phyloP scores from a whole-genome alignment of 2,329 filamentous ascomycete species.

The Arthrobotrys pseudoclavata region DNA sequence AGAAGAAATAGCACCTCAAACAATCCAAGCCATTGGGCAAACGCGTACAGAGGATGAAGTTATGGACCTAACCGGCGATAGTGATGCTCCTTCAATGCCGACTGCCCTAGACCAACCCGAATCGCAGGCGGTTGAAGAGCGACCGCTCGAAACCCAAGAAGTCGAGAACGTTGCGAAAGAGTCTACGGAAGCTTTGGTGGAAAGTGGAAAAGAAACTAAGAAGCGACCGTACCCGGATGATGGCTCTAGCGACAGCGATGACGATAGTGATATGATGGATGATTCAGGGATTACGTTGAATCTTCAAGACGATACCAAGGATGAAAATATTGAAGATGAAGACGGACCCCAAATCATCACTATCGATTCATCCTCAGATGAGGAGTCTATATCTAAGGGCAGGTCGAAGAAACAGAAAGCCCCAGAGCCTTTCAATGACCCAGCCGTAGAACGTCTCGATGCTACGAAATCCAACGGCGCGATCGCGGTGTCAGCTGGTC shows the following conservation, averaged over 20 bases:
- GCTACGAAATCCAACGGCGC: slow-evolving; percentile 44
- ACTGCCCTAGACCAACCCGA: background rate
- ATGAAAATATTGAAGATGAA: slow-evolving; percentile 18
- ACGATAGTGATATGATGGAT: slow-evolving; percentile 58
- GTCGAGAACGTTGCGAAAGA: slow-evolving; percentile 29
- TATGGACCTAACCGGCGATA: slow-evolving; percentile 36
- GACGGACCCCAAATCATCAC: slow-evolving; percentile 33
- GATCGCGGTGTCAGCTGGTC: slow-evolving; percentile 47
- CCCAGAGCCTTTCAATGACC: slow-evolving; percentile 4
- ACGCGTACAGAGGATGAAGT: slow-evolving; percentile 19
- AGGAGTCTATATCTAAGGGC: slow-evolving; percentile 41
- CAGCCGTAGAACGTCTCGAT: background rate
- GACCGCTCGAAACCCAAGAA: slow-evolving; percentile 27
- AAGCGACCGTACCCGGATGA: slow-evolving; percentile 15
- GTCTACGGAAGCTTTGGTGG: slow-evolving; percentile 18
- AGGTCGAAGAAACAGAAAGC: slow-evolving; percentile 38
- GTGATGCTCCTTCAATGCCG: background rate
- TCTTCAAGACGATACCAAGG: slow-evolving; percentile 38
- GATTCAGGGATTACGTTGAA: slow-evolving; percentile 59
- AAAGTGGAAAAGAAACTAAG: slow-evolving; percentile 15
- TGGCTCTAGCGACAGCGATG: slow-evolving; percentile 52
- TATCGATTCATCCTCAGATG: slow-evolving; percentile 51
- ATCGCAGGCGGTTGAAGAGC: background rate
- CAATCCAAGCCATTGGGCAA: background rate
- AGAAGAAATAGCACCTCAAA: background rate